phyloP scores from a whole-genome alignment of 352 stramenopile genomes.

The Pythium aphanidermatum region DNA sequence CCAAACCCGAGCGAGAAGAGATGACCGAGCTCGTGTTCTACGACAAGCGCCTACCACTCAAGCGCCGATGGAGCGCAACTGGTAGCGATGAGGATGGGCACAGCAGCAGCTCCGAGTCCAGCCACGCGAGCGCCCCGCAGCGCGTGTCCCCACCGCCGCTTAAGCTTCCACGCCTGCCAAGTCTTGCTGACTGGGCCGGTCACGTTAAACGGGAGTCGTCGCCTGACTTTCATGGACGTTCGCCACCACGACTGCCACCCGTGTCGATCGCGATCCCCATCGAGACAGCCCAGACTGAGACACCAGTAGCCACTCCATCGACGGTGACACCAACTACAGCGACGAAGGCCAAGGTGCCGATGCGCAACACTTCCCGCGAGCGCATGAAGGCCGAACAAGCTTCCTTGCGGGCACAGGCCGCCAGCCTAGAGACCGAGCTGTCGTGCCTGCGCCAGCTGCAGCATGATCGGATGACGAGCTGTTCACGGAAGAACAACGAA shows the following conservation, averaged over 20 bases:
- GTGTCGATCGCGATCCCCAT: no score
- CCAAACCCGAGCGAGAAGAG: background rate
- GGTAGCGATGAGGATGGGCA: background rate
- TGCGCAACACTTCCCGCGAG: slow-evolving; percentile 17
- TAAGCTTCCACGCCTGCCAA: slow-evolving; percentile 9
- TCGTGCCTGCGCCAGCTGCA: slow-evolving; percentile 9
- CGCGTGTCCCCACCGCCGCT: background rate
- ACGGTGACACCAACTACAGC: no score
- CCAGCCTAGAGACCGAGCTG: slow-evolving; percentile 10
- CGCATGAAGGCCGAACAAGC: slow-evolving; percentile 20
- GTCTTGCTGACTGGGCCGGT: slow-evolving; percentile 12
- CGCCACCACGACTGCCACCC: no score
- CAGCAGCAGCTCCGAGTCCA: no score
- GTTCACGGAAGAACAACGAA: no score
- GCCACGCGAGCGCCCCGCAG: no score
- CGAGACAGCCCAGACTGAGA: no score
- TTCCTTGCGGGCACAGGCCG: slow-evolving; percentile 8
- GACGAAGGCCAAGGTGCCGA: slow-evolving; percentile 8
- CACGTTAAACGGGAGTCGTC: no score
- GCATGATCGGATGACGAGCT: slow-evolving; percentile 6
- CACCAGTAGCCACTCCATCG: no score
- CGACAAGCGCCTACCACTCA: slow-evolving; percentile 14
- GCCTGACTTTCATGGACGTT: no score
- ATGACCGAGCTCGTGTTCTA: slow-evolving; percentile 18
- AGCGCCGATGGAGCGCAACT: slow-evolving; percentile 10